A percentile compares a stretch with the other conserved stretches of the same genome.
Evolutionary conservation across 2,329 filamentous ascomycete genomes (phyloP).

Genomic region (Metarhizium robertsii): DNA sequence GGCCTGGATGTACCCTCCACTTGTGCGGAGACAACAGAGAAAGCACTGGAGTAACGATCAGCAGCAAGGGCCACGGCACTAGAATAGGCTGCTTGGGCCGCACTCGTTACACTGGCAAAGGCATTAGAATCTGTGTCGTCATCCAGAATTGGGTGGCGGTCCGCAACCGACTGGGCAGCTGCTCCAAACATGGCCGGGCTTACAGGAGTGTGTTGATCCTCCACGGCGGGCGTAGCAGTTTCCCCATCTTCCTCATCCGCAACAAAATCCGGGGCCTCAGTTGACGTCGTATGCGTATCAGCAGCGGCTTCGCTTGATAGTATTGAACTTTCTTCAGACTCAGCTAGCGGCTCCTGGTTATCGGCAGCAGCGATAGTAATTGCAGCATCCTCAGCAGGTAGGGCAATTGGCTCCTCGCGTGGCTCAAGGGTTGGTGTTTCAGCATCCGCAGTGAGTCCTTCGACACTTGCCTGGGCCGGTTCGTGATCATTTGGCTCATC

Average conservation of each 20-base stretch:
- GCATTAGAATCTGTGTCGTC: slow-evolving; percentile 26
- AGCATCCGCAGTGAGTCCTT: slow-evolving; percentile 1
- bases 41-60: slow-evolving; percentile 59
- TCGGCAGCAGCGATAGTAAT: neutral
- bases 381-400: neutral
- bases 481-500: slow-evolving; percentile 1
- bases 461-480: neutral
- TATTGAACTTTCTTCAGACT: neutral
- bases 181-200: slow-evolving; percentile 38
- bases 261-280: neutral
- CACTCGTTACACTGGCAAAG: slow-evolving; percentile 28
- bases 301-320: neutral
- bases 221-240: slow-evolving; percentile 10
- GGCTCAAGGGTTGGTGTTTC: neutral
- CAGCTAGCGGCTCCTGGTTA: neutral
- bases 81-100: slow-evolving; percentile 50
- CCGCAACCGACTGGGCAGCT: slow-evolving; percentile 39
- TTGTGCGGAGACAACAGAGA: slow-evolving; percentile 56
- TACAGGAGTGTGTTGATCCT: slow-evolving; percentile 14
- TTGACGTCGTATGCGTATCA: neutral
- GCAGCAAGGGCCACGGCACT: slow-evolving; percentile 56
- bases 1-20: slow-evolving; percentile 62
- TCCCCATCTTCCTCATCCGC: slow-evolving; percentile 3
- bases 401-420: neutral
- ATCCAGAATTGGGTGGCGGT: slow-evolving; percentile 38